Evolutionary conservation across 179 eudicot genomes (phyloP).

Genomic region (Dionaea muscipula): DNA sequence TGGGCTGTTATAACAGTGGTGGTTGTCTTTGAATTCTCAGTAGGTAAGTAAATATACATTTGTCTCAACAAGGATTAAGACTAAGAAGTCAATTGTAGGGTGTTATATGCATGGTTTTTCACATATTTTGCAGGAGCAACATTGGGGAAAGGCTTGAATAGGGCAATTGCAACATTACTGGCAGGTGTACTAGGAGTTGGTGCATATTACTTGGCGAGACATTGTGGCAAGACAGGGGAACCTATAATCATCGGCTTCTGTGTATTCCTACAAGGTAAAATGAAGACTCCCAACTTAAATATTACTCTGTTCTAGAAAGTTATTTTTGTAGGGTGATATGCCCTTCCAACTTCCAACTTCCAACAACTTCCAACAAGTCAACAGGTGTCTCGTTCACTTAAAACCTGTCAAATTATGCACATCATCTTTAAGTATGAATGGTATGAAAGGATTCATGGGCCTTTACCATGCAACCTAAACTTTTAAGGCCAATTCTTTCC

Average conservation of each 20-base stretch:
- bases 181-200: conserved; percentile 40
- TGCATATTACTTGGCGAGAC: conserved; percentile 25
- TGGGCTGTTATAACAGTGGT: conserved; percentile 41
- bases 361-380: no score
- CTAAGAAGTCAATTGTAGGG: no score
- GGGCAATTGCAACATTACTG: conserved; percentile 28
- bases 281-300: background rate
- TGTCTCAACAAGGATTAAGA: background rate
- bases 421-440: no score
- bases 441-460: no score
- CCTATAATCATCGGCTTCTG: conserved; percentile 23
- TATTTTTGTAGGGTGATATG: no score
- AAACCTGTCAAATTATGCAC: no score
- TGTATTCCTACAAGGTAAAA: conserved; percentile 33
- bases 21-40: conserved; percentile 33
- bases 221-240: conserved; percentile 24
- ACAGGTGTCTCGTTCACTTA: no score
- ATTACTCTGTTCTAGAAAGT: no score
- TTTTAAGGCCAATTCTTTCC: no score
- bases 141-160: conserved; percentile 29
- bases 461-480: no score
- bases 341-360: no score
- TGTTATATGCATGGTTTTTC: background rate
- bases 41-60: conserved; percentile 13
- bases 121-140: conserved; percentile 29